These are phyloP conservation scores for Podospora didyma DNA, from an alignment of 495 filamentous ascomycete species.

Conservation along the genomic window DNA sequence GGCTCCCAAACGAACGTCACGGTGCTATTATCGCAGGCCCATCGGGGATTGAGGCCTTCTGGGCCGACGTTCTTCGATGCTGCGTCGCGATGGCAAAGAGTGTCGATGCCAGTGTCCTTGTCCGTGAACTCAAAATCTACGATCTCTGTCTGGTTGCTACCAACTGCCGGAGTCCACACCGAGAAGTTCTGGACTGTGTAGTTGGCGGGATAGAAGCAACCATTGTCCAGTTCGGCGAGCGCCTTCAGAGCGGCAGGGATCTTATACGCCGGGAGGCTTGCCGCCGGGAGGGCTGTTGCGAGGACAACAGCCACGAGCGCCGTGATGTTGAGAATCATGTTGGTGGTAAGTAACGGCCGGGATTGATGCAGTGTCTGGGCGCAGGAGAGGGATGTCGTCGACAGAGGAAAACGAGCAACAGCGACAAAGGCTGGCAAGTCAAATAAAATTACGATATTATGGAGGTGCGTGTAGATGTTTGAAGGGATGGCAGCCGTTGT, in stretches of 20 bases:
- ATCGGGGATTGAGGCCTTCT: conserved; percentile 16
- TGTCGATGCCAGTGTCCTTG: conserved; percentile 18
- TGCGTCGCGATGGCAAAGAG: conserved; percentile 25
- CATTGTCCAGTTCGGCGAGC: conserved; percentile 1
- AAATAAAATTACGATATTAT: too few relatives aligned
- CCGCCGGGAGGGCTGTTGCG: conserved; percentile 6
- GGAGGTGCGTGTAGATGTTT: too few relatives aligned
- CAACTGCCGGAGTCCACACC: conserved; percentile 15
- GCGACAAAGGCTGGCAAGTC: too few relatives aligned
- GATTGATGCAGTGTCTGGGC: not conserved
- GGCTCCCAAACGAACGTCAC: conserved; percentile 51
- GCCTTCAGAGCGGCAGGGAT: conserved; percentile 9
- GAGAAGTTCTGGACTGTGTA: conserved; percentile 21
- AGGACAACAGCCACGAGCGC: conserved; percentile 11
- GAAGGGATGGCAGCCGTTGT: too few relatives aligned
- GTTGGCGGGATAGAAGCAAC: conserved; percentile 19
- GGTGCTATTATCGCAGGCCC: conserved; percentile 26
- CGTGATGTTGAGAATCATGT: not conserved
- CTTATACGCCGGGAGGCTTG: conserved; percentile 10
- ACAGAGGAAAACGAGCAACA: too few relatives aligned
- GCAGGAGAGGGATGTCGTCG: too few relatives aligned
- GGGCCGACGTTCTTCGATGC: conserved; percentile 21
- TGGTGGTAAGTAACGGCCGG: not conserved
- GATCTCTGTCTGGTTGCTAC: conserved; percentile 7
- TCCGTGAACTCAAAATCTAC: conserved; percentile 25